Conservation (phyloP, 331 rosid species). For the Spiraea crenata region DNA sequence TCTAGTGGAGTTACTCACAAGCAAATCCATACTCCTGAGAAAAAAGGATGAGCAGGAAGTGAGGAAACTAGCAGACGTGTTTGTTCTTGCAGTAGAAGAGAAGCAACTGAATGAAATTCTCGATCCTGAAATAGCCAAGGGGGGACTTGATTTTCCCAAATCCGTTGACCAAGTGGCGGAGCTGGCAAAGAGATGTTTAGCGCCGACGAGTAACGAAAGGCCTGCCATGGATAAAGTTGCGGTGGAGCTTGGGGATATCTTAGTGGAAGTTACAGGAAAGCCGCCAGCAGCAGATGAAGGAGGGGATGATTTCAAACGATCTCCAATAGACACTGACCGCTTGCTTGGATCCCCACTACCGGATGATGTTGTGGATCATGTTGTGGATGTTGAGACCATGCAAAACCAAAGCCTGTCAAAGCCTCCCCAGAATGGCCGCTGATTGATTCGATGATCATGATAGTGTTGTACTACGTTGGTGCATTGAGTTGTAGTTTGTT, state of each 20-base stretch:
- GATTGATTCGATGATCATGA: too few species aligned
- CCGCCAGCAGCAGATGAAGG: neutral
- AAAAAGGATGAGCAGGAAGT: neutral
- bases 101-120: neutral
- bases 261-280: slow-evolving; percentile 1
- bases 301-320: neutral
- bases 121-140: neutral
- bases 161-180: neutral
- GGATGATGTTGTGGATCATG: neutral
- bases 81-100: neutral
- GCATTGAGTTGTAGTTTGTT: too few species aligned
- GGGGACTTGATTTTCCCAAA: neutral
- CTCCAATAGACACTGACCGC: neutral
- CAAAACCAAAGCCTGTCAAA: too few species aligned
- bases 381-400: neutral
- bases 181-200: slow-evolving; percentile 15
- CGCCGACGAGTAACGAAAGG: slow-evolving; percentile 5
- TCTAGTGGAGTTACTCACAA: neutral
- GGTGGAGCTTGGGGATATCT: slow-evolving; percentile 4
- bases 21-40: neutral
- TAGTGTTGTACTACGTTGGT: too few species aligned
- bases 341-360: neutral
- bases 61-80: neutral
- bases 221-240: slow-evolving; percentile 24
- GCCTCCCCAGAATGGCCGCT: too few species aligned